A percentile compares a stretch with the other conserved stretches of the same genome.
Evolutionary conservation across 208 protist genomes (phyloP).

Genomic region (Leishmania mexicana): DNA sequence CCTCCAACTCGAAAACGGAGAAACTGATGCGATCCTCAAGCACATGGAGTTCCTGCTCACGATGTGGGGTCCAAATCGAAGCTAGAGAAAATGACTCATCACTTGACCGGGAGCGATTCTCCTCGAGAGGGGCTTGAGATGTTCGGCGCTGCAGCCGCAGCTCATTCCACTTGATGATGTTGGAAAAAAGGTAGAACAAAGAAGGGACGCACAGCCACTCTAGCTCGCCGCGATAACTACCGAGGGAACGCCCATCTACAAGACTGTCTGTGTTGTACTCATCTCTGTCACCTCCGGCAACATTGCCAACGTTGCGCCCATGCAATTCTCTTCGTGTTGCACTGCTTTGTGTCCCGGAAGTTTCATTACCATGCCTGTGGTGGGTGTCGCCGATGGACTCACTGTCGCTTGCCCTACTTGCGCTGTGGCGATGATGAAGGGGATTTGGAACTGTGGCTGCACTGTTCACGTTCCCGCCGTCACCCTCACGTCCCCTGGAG

Average conservation of each 20-base stretch:
- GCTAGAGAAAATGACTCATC: constrained; percentile 22
- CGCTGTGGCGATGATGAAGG: constrained; percentile 4
- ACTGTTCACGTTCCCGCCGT: neutral
- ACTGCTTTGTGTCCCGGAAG: constrained; percentile 10
- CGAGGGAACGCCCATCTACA: constrained; percentile 13
- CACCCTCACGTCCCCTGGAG: neutral
- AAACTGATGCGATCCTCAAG: constrained; percentile 41
- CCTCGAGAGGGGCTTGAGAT: constrained; percentile 7
- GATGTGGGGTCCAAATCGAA: constrained; percentile 24
- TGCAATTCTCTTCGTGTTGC: constrained; percentile 2
- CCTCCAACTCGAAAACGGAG: constrained; percentile 48
- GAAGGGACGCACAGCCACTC: constrained; percentile 69
- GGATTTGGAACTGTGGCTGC: constrained; percentile 9
- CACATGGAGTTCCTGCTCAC: constrained; percentile 28
- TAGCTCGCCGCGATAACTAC: constrained; percentile 14
- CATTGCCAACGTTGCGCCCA: neutral
- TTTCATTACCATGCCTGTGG: constrained; percentile 1
- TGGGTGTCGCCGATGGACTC: neutral
- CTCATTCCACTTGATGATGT: constrained; percentile 69
- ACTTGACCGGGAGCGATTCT: constrained; percentile 12
- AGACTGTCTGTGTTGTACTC: neutral
- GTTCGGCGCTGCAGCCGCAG: constrained; percentile 28
- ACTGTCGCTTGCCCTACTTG: neutral
- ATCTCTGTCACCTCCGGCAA: neutral
- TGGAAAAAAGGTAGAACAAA: constrained; percentile 68